phyloP scores from a whole-genome alignment of 2,329 filamentous ascomycete species.

The Trichophyton benhamiae region DNA sequence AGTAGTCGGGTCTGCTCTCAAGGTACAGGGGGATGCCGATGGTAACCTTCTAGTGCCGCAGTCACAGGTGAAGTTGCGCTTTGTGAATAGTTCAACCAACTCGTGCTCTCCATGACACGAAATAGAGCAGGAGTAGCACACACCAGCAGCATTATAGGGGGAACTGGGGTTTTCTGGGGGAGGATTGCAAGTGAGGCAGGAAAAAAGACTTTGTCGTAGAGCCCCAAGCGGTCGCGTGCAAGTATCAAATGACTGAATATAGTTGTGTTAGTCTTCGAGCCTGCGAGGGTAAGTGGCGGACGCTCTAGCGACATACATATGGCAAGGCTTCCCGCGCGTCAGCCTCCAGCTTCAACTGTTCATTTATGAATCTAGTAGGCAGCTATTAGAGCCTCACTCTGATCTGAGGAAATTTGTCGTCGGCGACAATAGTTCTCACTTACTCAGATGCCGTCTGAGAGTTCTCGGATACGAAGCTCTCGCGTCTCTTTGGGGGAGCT shows the following conservation, averaged over 20 bases:
- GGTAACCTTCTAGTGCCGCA: conserved; percentile 78
- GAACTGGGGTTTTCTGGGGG: conserved; percentile 43
- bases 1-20: conserved; percentile 61
- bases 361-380: conserved; percentile 60
- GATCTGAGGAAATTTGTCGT: neutral
- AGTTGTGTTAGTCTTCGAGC: conserved; percentile 9
- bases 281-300: conserved; percentile 2
- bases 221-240: conserved; percentile 86
- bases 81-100: conserved; percentile 89
- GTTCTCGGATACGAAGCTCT: conserved; percentile 39
- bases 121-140: conserved; percentile 95
- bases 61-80: conserved; percentile 91
- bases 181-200: conserved; percentile 87
- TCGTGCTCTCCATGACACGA: conserved; percentile 92
- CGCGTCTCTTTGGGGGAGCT: conserved; percentile 19
- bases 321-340: conserved; percentile 91
- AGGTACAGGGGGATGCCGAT: conserved; percentile 56
- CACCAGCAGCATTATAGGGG: conserved; percentile 60
- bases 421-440: conserved; percentile 10
- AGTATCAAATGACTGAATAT: conserved; percentile 67
- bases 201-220: conserved; percentile 77
- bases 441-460: conserved; percentile 66
- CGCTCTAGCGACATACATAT: conserved; percentile 48
- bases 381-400: neutral
- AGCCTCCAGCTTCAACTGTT: conserved; percentile 79